Evolutionary conservation across 2,329 filamentous ascomycete genomes (phyloP).

Genomic region (Colletotrichum sp.): DNA sequence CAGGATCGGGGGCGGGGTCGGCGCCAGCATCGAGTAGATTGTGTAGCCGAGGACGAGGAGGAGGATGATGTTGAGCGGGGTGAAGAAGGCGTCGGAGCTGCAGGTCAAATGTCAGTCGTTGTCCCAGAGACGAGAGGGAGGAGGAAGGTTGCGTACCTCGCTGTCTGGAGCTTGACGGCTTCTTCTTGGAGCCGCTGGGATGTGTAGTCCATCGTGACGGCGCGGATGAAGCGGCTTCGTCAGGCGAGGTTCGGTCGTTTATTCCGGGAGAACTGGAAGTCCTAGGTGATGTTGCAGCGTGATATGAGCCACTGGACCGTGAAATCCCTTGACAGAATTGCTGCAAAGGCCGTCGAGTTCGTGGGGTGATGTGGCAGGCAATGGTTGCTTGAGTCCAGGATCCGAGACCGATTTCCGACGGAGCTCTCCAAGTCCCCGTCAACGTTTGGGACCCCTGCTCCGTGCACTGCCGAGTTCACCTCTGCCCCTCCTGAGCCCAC

Average conservation of each 20-base stretch:
- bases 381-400: background rate
- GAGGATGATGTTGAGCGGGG: constrained; percentile 69
- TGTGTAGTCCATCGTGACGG: constrained; percentile 58
- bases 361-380: background rate
- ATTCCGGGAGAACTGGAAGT: background rate
- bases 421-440: constrained; percentile 16
- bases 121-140: background rate
- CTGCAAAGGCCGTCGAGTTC: background rate
- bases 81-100: constrained; percentile 51
- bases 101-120: background rate
- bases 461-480: background rate
- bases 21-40: constrained; percentile 59
- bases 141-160: constrained; percentile 31
- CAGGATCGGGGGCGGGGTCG: constrained; percentile 49
- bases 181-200: constrained; percentile 60
- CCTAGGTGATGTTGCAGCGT: background rate
- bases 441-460: background rate
- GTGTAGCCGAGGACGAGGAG: constrained; percentile 62
- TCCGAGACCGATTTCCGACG: background rate
- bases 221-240: background rate
- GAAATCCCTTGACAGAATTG: background rate
- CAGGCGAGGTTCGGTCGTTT: background rate
- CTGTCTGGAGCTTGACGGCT: constrained; percentile 47
- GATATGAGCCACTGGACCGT: background rate
- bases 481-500: background rate